Percentiles rank a stretch among this genome's conserved stretches.
Conservation (phyloP, 257 asterid genomes). For the Mitragyna speciosa region DNA sequence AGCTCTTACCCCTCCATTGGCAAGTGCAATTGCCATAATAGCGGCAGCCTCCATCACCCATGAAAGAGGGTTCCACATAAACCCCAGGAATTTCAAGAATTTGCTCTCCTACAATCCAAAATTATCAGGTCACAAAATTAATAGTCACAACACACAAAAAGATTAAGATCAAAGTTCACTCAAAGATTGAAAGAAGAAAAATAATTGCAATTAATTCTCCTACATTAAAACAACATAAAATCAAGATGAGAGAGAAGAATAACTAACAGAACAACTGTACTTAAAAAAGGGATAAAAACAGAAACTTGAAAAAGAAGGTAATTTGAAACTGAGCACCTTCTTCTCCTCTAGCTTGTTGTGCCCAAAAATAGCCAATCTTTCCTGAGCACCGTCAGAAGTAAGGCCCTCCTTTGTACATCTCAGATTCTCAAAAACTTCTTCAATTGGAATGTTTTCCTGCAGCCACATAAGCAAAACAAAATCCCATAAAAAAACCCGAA, state of each 20-base stretch:
- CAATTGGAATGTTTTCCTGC: slow-evolving; percentile 95
- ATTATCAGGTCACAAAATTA: neutral
- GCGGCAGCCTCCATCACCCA: slow-evolving; percentile 99
- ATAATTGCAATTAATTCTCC: neutral
- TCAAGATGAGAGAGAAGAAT: neutral
- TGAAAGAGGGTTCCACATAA: slow-evolving; percentile 99
- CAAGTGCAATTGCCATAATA: slow-evolving; percentile 97
- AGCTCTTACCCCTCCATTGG: slow-evolving; percentile 90
- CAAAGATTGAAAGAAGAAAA: neutral
- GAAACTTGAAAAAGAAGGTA: neutral
- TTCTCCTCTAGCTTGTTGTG: slow-evolving; percentile 97
- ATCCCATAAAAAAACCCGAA: slow-evolving; percentile 8
- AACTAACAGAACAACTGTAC: slow-evolving; percentile 17
- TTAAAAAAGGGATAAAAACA: neutral
- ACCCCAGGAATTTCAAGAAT: slow-evolving; percentile 81
- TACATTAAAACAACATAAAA: neutral
- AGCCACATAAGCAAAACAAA: slow-evolving; percentile 21
- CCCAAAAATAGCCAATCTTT: slow-evolving; percentile 89
- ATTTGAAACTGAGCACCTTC: slow-evolving; percentile 46
- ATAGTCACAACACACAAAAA: neutral
- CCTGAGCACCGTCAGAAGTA: slow-evolving; percentile 69
- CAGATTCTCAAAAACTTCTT: slow-evolving; percentile 92
- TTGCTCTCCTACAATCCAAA: slow-evolving; percentile 71
- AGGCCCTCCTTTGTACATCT: slow-evolving; percentile 95
- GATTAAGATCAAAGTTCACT: neutral